Base-by-base conservation (phyloP, 1,139 yeast genomes). In the Kluyveromyces marxianus region DNA sequence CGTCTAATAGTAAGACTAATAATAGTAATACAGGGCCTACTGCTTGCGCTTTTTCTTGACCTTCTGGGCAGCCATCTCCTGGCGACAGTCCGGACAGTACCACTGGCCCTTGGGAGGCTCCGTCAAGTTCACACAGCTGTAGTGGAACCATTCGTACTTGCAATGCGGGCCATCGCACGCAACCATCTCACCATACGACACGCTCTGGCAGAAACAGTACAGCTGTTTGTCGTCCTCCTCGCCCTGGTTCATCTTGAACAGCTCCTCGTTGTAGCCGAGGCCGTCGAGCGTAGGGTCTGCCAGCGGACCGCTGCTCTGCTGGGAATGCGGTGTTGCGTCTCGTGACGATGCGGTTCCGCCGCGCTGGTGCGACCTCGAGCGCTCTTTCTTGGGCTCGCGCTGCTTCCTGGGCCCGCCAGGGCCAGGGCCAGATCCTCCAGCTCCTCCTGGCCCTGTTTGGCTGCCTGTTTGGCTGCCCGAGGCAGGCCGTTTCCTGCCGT, bases 161-260 rank as follows among this genome's bases (percentile, higher is more conserved):
- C 92, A 83, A 49, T 77, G 77, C 25, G 77, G 78, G 48, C 83
- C 81, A 58, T 83, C 92, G 62, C 92, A 83, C 0, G 88, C 89
- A 62, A 83, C 79, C 92, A 83, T 83, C 52, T 77, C 83, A 10
- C 90, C 90, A 65, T 74, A 81, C 2, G 86, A 78, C 1, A 80
- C 83, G 21, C 83, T 70, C 53, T 77, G 79, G 59, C 92, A 83
- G 58, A 79, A 71, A 65, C 92, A 83, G 59, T 82, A 83, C 30
- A 75, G 56, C 44, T 75, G 77, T 50, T 77, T 64, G 40, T 68
- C 69, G 41, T 63, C 68, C 6, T 66, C 68, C 7, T 65, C 67
- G 34, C 61, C 60, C 25, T 55, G 62, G 36, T 54, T 55, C 31
- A 55, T 50, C 25, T 57, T 45, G 36, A 55, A 53, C 25, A 52